Base-by-base conservation (phyloP, 257 asterid species). In the Agastache rugosa region DNA sequence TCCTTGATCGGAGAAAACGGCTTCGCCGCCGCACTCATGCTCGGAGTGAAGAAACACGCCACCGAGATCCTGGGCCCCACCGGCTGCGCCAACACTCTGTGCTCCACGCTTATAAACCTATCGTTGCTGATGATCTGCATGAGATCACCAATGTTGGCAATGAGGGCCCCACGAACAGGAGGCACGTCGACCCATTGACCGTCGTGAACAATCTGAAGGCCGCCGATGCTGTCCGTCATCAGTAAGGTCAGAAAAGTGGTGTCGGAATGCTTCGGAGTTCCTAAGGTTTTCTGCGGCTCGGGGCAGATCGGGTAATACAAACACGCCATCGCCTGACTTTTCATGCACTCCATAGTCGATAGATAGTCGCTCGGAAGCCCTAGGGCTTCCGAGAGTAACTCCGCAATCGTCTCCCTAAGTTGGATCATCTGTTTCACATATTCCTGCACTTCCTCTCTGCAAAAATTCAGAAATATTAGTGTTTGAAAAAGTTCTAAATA, bases 81-180 rank as follows among this genome's bases (percentile, higher is more conserved):
- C 0, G 77, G 14, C 72, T 84, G 84, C 17, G 88, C 78, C 48
- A 84, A 3, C 55, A 82, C 88, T 44, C 86, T 73, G 45, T 84
- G 88, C 82, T 84, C 80, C 74, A 80, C 85, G 54, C 87, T 83
- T 19, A 64, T 72, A 74, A 83, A 83, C 71, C 55, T 80, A 50
- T 79, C 85, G 12, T 81, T 81, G 77, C 80, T 81, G 1, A 81
- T 75, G 47, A 77, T 77, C 85, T 80, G 87, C 85, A 80, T 70
- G 45, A 80, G 79, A 67, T 83, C 85, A 0, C 87, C 85, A 0
- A 83, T 44, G 27, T 83, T 83, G 68, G 72, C 83, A 1, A 78
- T 75, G 3, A 83, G 79, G 35, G 83, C 77, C 1, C 83, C 87
- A 12, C 23, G 73, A 3, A 59, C 62, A 0, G 83, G 83, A 19